These are phyloP conservation scores for Sugiyamaella chiloensis DNA, from an alignment of 805 yeast species.

Conservation along the genomic window DNA sequence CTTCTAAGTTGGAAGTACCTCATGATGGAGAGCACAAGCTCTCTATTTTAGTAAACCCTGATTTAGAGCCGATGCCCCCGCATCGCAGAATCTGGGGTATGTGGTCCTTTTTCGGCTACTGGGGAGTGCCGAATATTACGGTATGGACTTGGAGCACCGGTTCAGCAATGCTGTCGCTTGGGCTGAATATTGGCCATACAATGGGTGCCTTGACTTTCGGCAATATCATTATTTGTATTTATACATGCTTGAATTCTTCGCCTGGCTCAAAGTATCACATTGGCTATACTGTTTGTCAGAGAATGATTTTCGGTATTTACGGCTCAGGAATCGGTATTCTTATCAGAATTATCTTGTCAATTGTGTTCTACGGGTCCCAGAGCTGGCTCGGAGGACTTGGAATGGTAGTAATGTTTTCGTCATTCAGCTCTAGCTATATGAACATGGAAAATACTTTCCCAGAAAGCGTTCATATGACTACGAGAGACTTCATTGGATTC, in stretches of 20 bases:
- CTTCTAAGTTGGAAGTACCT: neutral
- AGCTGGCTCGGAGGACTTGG: conserved; percentile 47
- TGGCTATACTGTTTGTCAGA: conserved; percentile 46
- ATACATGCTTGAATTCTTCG: conserved; percentile 44
- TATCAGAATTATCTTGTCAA: conserved; percentile 43
- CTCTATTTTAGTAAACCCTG: neutral
- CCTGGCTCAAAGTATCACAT: conserved; percentile 50
- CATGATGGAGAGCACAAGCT: neutral
- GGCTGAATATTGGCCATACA: conserved; percentile 43
- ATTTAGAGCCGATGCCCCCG: conserved; percentile 1
- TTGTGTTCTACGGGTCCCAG: conserved; percentile 48
- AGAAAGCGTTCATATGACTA: conserved; percentile 35
- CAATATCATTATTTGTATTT: conserved; percentile 38
- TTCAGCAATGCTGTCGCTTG: conserved; percentile 42
- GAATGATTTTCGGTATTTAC: conserved; percentile 47
- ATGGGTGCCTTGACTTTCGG: conserved; percentile 45
- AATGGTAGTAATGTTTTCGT: conserved; percentile 23
- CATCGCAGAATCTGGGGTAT: conserved; percentile 45
- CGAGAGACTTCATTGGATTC: conserved; percentile 42
- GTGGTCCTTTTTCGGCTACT: conserved; percentile 35
- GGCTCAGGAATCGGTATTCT: conserved; percentile 44
- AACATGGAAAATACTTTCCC: conserved; percentile 42
- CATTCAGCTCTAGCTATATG: conserved; percentile 37
- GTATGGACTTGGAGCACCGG: conserved; percentile 44
- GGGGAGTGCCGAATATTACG: conserved; percentile 30